Percentiles rank a stretch among this genome's conserved stretches.
Evolutionary conservation across 1,139 yeast genomes (phyloP).

Genomic region (Saccharomyces uvarum): DNA sequence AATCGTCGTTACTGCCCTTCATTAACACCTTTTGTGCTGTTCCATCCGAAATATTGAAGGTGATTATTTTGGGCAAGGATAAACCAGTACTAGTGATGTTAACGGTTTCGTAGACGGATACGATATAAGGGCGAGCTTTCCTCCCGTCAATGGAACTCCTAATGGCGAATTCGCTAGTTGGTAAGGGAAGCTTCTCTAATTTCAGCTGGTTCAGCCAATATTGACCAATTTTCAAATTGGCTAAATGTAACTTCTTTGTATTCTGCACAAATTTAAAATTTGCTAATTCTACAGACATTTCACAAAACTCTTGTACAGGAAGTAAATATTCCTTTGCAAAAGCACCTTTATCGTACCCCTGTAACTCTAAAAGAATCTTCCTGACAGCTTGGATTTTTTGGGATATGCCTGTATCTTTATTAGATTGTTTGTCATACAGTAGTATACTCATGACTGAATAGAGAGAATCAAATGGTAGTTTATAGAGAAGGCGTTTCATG

Average conservation of each 20-base stretch:
- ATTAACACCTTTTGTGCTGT: constrained; percentile 48
- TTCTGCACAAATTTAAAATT: constrained; percentile 38
- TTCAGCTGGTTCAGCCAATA: constrained; percentile 55
- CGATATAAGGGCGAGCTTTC: constrained; percentile 42
- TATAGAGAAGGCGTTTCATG: constrained; percentile 43
- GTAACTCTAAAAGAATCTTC: constrained; percentile 37
- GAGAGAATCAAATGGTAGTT: constrained; percentile 73
- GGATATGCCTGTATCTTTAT: constrained; percentile 34
- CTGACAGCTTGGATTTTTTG: constrained; percentile 49
- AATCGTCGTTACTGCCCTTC: constrained; percentile 84
- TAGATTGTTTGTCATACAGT: constrained; percentile 34
- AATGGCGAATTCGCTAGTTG: constrained; percentile 47
- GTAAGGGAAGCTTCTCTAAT: constrained; percentile 49
- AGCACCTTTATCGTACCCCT: constrained; percentile 12
- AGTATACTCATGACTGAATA: constrained; percentile 58
- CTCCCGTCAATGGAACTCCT: constrained; percentile 35
- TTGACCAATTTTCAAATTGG: constrained; percentile 37
- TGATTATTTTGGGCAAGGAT: constrained; percentile 76
- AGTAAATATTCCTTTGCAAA: constrained; percentile 29
- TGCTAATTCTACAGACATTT: constrained; percentile 47
- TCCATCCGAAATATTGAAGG: constrained; percentile 52
- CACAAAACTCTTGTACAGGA: constrained; percentile 45
- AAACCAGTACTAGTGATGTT: constrained; percentile 70
- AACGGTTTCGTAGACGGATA: constrained; percentile 40
- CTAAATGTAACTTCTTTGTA: constrained; percentile 32